Percentiles rank a stretch among this genome's conserved stretches.
Conservation (phyloP, 192 early-diverging fungal species). For the Rhizophagus clarus region DNA sequence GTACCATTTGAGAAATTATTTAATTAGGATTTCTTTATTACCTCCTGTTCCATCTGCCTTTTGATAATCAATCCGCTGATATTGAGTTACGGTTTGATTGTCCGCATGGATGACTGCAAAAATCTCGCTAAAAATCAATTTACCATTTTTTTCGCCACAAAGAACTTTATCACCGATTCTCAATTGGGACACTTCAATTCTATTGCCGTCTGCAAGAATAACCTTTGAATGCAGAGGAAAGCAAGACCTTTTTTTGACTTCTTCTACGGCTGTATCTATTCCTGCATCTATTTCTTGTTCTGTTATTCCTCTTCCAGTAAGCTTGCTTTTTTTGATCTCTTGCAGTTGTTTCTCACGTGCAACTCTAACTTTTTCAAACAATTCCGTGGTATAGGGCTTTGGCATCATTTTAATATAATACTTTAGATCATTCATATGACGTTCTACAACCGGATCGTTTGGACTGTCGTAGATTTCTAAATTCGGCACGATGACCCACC, state of each 20-base stretch:
- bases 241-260: background rate
- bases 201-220: background rate
- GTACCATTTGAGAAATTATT: background rate
- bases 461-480: background rate
- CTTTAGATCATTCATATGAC: background rate
- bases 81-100: background rate
- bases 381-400: background rate
- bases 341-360: background rate
- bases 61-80: background rate
- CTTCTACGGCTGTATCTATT: background rate
- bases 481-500: background rate
- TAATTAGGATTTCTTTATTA: background rate
- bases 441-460: background rate
- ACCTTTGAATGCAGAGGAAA: background rate
- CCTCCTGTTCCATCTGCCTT: background rate
- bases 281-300: background rate
- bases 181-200: background rate
- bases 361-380: background rate
- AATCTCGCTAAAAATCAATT: background rate
- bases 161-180: background rate
- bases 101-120: background rate
- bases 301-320: too few species aligned
- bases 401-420: background rate
- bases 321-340: background rate
- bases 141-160: background rate